Conservation (phyloP, 1,139 yeast genomes). For the Kluyveromyces sp. region DNA sequence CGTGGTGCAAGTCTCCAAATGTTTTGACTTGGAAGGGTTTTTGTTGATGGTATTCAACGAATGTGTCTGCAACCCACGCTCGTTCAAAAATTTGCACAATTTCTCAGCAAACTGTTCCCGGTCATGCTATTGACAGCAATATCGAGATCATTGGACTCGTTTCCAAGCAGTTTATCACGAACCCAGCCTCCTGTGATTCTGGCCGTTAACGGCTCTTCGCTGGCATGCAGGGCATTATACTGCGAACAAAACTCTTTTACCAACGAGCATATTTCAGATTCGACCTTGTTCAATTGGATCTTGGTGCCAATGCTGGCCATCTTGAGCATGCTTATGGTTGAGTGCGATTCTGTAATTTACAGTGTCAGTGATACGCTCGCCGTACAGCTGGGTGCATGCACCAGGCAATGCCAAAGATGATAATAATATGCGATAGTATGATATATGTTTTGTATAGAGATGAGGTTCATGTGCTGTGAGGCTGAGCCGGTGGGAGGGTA, state of each 20-base stretch:
- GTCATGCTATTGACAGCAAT: slow-evolving; percentile 78
- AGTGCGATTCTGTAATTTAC: neutral
- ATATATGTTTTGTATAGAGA: no score
- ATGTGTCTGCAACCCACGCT: slow-evolving; percentile 38
- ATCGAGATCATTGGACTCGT: slow-evolving; percentile 78
- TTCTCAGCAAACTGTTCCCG: slow-evolving; percentile 81
- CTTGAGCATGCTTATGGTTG: neutral
- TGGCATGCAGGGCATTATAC: slow-evolving; percentile 13
- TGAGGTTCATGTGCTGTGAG: no score
- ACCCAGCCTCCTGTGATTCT: slow-evolving; percentile 99
- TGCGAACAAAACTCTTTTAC: slow-evolving; percentile 22
- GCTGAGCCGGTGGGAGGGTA: no score
- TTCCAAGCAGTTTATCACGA: slow-evolving; percentile 80
- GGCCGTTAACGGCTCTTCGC: slow-evolving; percentile 37
- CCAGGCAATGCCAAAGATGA: no score
- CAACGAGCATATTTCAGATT: slow-evolving; percentile 22
- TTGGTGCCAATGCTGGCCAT: slow-evolving; percentile 9
- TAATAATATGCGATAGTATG: no score
- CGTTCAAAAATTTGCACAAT: slow-evolving; percentile 45
- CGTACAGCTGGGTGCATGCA: no score
- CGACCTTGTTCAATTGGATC: slow-evolving; percentile 18
- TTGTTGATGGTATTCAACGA: slow-evolving; percentile 72
- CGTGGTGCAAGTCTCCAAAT: slow-evolving; percentile 92
- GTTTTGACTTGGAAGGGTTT: slow-evolving; percentile 94
- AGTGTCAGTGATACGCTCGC: no score